A percentile compares a stretch with the other conserved stretches of the same genome.
phyloP scores from a whole-genome alignment of 768 basidiomycete species.

The Sistotremastrum suecicum region DNA sequence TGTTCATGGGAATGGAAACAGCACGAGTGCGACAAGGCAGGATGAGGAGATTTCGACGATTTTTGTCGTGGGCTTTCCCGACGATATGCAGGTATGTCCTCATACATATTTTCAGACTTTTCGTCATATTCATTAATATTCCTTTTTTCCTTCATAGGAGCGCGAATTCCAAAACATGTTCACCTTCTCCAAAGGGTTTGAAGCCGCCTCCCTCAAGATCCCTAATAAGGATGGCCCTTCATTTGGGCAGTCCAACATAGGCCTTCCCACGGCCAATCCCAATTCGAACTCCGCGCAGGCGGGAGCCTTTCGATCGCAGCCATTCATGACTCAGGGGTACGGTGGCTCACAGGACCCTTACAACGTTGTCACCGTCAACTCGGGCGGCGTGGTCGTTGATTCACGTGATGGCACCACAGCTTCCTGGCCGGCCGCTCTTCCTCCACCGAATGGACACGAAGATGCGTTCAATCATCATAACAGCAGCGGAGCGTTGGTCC shows the following conservation, averaged over 20 bases:
- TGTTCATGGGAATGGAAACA: conserved; percentile 7
- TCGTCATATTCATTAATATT: conserved; percentile 8
- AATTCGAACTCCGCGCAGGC: conserved; percentile 1
- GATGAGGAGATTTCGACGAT: conserved; percentile 93
- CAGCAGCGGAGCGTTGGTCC: conserved; percentile 16
- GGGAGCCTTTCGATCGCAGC: neutral
- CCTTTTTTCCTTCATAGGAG: conserved; percentile 40
- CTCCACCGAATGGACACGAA: conserved; percentile 11
- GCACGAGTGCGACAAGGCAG: conserved; percentile 13
- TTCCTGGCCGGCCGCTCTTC: conserved; percentile 43
- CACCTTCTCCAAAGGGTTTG: conserved; percentile 89
- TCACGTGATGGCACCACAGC: conserved; percentile 56
- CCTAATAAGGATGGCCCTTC: conserved; percentile 61
- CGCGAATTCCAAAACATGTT: conserved; percentile 99
- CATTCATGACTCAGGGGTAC: conserved; percentile 9
- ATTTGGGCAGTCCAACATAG: neutral
- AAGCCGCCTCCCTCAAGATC: conserved; percentile 95
- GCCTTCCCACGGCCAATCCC: neutral
- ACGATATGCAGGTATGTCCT: conserved; percentile 84
- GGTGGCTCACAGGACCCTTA: conserved; percentile 65
- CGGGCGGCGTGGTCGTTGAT: conserved; percentile 74
- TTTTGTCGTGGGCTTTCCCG: conserved; percentile 97
- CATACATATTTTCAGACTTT: conserved; percentile 1
- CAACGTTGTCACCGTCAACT: conserved; percentile 70
- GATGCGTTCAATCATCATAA: conserved; percentile 8